Evolutionary conservation across 2,329 filamentous ascomycete species (phyloP).

Genomic region (Pseudogymnoascus sp.): DNA sequence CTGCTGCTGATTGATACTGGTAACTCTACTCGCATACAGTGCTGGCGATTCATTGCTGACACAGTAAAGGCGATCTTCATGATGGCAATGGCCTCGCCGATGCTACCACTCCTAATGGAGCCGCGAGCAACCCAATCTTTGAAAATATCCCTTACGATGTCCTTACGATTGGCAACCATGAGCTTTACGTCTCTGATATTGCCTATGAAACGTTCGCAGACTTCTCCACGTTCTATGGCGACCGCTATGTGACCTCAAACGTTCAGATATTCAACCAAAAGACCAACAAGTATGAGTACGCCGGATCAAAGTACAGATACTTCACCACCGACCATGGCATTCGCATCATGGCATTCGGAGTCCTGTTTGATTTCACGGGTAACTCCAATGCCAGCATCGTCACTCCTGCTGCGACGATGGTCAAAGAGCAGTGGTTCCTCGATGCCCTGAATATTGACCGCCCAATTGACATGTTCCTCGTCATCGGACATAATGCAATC

Average conservation of each 20-base stretch:
- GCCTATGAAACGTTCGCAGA: slow-evolving; percentile 69
- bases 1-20: slow-evolving; percentile 83
- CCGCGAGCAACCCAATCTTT: slow-evolving; percentile 83
- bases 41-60: background rate
- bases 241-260: slow-evolving; percentile 83
- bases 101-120: slow-evolving; percentile 76
- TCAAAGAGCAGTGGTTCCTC: slow-evolving; percentile 85
- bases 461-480: slow-evolving; percentile 71
- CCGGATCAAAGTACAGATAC: slow-evolving; percentile 75
- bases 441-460: slow-evolving; percentile 77
- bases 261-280: slow-evolving; percentile 62
- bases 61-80: slow-evolving; percentile 63
- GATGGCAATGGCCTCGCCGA: slow-evolving; percentile 96
- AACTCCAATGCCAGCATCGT: slow-evolving; percentile 90
- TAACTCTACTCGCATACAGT: background rate
- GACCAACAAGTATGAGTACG: slow-evolving; percentile 61
- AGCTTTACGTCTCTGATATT: slow-evolving; percentile 77
- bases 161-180: slow-evolving; percentile 86
- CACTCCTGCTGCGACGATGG: slow-evolving; percentile 67
- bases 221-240: slow-evolving; percentile 76
- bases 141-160: slow-evolving; percentile 76
- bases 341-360: slow-evolving; percentile 81
- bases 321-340: slow-evolving; percentile 86
- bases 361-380: slow-evolving; percentile 86
- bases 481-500: slow-evolving; percentile 79